Percentiles rank a stretch among this genome's conserved stretches.
phyloP scores from a whole-genome alignment of 805 yeast genomes.

The Kodamaea laetipori region DNA sequence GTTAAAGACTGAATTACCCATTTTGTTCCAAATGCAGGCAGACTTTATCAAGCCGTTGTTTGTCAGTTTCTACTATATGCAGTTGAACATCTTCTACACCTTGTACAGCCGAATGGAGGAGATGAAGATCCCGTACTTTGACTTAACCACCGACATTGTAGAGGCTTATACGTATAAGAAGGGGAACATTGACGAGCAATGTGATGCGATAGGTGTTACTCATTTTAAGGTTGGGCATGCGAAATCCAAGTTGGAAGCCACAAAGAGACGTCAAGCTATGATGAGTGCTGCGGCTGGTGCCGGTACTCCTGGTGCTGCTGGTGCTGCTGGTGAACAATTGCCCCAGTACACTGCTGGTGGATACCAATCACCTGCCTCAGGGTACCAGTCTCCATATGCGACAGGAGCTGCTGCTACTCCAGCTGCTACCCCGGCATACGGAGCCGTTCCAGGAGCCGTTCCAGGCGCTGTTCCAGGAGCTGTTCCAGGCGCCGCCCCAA shows the following conservation, averaged over 20 bases:
- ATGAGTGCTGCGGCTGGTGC: conserved; percentile 29
- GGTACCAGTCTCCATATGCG: conserved; percentile 12
- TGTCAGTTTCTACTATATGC: conserved; percentile 95
- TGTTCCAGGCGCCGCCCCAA: conserved; percentile 17
- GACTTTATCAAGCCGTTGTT: conserved; percentile 92
- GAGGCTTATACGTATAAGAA: conserved; percentile 79
- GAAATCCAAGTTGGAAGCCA: conserved; percentile 77
- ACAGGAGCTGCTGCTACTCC: conserved; percentile 17
- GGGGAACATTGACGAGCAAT: conserved; percentile 86
- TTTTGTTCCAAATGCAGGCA: conserved; percentile 82
- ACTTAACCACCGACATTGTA: conserved; percentile 77
- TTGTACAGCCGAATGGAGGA: conserved; percentile 89
- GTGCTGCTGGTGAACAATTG: conserved; percentile 27
- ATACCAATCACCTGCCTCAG: conserved; percentile 21
- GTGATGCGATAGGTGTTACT: conserved; percentile 87
- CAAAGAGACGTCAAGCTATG: conserved; percentile 70
- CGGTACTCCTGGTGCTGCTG: conserved; percentile 18
- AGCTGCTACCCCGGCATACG: conserved; percentile 18
- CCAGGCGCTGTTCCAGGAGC: conserved; percentile 10
- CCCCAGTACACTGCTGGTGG: conserved; percentile 23
- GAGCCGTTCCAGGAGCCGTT: conserved; percentile 15
- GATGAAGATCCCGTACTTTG: conserved; percentile 95
- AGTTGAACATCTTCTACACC: conserved; percentile 93
- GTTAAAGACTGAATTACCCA: conserved; percentile 88
- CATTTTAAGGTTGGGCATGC: conserved; percentile 91